Base-by-base conservation (phyloP, 192 early-diverging fungal genomes). In the Dissophora ornata region DNA sequence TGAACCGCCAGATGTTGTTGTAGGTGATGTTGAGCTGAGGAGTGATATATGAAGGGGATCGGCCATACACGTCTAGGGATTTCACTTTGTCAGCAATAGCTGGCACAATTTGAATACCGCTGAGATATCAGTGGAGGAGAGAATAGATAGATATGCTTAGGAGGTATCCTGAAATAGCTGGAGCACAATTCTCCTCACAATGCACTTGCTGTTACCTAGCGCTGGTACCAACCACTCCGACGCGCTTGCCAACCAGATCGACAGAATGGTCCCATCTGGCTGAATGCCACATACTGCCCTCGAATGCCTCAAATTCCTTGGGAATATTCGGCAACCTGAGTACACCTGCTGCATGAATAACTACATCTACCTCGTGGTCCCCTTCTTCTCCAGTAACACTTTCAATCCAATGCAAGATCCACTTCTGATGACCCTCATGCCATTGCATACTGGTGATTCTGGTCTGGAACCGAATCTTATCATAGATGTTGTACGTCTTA, bases 181-280 rank as follows among this genome's bases (percentile, higher is more conserved):
- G 5, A 38, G 36, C 36, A 38, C 36, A 12, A 38, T 38, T 9
- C 36, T 38, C 36, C 12, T 9, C 7, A 9, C 12, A 12, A 38
- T 38, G 36, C n/a, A n/a, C n/a, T n/a, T n/a, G n/a, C n/a, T n/a
- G n/a, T 50, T 59, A 74, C 70, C 70, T 83, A 7, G 84, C 84
- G 15, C 69, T 62, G 2, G 56, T 78, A n/a, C 84, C 84, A 18
- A 85, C 67, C 7, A 85, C 55, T 0, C 77, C 84, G n/a, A 85
- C 82, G 16, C 64, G 51, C 68, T 85, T 83, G 28, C 80, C 77
- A 24, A 57, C 53, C 49, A 84, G 22, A 38, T 82, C 68, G 13
- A 82, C 62, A 7, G 66, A 57, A 28, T 79, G 58, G 28, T 81
- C 58, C 84, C 84, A 85, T 49, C 62, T 51, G 19, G 82, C 82